phyloP scores from a whole-genome alignment of 2,329 filamentous ascomycete genomes.

The Fusarium lyarnte region DNA sequence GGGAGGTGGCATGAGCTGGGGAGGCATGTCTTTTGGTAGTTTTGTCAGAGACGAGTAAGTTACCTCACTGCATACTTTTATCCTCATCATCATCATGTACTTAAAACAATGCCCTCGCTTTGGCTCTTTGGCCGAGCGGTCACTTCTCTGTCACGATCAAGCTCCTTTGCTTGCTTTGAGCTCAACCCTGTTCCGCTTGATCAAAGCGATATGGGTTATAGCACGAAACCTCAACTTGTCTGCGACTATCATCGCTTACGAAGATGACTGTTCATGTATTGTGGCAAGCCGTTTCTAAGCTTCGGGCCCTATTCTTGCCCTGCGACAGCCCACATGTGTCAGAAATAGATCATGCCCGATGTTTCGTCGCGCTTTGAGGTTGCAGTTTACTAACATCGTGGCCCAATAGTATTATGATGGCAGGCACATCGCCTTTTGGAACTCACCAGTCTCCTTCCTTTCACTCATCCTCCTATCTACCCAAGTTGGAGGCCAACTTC shows the following conservation, averaged over 20 bases:
- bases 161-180: background rate
- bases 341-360: constrained; percentile 21
- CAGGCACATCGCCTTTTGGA: constrained; percentile 89
- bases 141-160: background rate
- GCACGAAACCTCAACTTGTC: background rate
- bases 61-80: constrained; percentile 21
- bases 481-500: constrained; percentile 96
- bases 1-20: constrained; percentile 94
- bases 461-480: constrained; percentile 95
- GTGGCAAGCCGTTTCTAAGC: constrained; percentile 39
- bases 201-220: background rate
- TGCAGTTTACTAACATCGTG: constrained; percentile 35
- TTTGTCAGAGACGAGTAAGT: constrained; percentile 98
- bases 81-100: background rate
- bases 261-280: constrained; percentile 17
- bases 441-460: constrained; percentile 91
- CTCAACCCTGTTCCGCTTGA: background rate
- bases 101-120: constrained; percentile 13
- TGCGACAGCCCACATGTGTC: constrained; percentile 20
- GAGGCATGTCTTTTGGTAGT: constrained; percentile 93
- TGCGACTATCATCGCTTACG: background rate
- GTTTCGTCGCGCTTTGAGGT: constrained; percentile 1
- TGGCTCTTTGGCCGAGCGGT: background rate
- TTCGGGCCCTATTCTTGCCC: constrained; percentile 27
- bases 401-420: constrained; percentile 83